Base-by-base conservation (phyloP, 1,284 basidiomycete species). In the Caloboletus firmus region DNA sequence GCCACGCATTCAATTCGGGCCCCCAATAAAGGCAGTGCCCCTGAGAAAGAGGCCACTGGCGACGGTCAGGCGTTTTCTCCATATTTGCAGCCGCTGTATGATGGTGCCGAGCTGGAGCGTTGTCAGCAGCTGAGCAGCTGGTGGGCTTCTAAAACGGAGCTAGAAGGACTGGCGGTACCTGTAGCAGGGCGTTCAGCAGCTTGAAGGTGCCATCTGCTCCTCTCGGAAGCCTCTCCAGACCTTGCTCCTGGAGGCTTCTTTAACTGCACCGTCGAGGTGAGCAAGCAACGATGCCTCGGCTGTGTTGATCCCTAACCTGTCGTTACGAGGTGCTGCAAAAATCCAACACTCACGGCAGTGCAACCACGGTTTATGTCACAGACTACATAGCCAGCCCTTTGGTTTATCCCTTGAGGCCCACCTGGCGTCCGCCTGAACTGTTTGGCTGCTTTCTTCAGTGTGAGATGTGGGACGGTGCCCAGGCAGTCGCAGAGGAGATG, bases 201-300 rank as follows among this genome's bases (percentile, higher is more conserved):
- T 30, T 28, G 55, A 53, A 47, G 50, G 37, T n/a, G 13, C 41
- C 84, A 87, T 60, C 71, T 76, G 35, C 66, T 84, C 4, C 74
- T 88, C 44, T 72, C 72, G 24, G 82, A 85, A 44, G 76, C 75
- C 7, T 71, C 72, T 8, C 81, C 82, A 0, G 64, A 74, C 39
- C 70, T 70, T 15, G 63, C 64, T n/a, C 77, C 79, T 4, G 51
- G 59, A 12, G 83, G 82, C 1, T 88, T 78, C 63, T 87, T 89
- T 60, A 76, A 89, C 56, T 87, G 84, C 54, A 87, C 84, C 0
- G 76, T 87, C 8, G 82, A 88, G 76, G 86, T 87, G 56, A 59
- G 76, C 51, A 34, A 20, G 20, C n/a, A n/a, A n/a, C n/a, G 15
- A 15, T 32, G 20, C 24, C 5, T 5, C 18, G 15, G n/a, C 5